Percentiles rank a stretch among this genome's conserved stretches.
phyloP scores from a whole-genome alignment of 2,329 filamentous ascomycete species.

The Colletotrichum sp. region DNA sequence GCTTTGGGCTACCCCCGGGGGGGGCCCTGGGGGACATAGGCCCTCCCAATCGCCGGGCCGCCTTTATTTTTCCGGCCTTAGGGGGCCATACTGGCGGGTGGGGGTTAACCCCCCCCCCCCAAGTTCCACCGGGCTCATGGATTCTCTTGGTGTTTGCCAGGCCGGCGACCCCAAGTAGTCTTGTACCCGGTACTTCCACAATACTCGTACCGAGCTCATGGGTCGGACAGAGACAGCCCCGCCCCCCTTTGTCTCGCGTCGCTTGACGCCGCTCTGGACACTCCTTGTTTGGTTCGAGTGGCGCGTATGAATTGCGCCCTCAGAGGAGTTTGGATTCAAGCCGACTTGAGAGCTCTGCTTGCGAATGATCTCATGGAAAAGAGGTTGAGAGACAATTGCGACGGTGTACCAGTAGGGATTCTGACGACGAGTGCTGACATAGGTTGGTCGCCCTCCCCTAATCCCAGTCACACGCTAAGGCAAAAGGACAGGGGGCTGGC shows the following conservation, averaged over 20 bases:
- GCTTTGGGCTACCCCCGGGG: too few species aligned
- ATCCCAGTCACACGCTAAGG: constrained; percentile 7
- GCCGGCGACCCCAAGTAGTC: not conserved
- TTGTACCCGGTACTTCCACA: constrained; percentile 2
- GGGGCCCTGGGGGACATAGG: too few species aligned
- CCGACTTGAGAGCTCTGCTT: not conserved
- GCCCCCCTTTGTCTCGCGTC: constrained; percentile 14
- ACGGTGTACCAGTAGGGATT: not conserved
- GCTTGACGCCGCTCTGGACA: not conserved
- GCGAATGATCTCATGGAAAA: not conserved
- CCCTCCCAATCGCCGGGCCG: too few species aligned
- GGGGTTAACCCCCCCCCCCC: not conserved
- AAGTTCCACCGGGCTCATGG: constrained; percentile 15
- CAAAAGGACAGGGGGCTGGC: constrained; percentile 5
- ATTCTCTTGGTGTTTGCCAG: constrained; percentile 3
- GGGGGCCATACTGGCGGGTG: too few species aligned
- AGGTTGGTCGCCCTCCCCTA: not conserved
- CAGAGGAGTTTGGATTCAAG: not conserved
- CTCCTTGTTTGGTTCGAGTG: not conserved
- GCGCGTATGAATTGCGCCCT: not conserved
- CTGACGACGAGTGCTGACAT: not conserved
- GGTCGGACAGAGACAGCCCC: constrained; percentile 21
- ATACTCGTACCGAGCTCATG: constrained; percentile 19
- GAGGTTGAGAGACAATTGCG: not conserved
- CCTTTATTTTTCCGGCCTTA: too few species aligned